phyloP scores from a whole-genome alignment of 202 grass and related monocot species.

The Panicum hallii region DNA sequence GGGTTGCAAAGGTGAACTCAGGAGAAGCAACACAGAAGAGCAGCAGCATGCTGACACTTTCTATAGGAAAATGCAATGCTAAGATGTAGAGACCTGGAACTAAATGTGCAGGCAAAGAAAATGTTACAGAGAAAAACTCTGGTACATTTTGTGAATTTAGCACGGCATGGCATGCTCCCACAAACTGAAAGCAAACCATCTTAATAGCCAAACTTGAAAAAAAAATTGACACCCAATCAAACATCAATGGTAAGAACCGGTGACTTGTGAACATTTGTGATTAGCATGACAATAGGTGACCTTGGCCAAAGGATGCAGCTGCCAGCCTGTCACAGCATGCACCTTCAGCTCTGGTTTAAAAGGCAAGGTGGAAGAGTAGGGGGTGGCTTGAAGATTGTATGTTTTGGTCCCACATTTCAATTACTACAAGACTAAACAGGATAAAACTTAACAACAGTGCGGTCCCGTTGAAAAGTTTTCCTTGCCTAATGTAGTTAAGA shows the following conservation, averaged over 20 bases:
- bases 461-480: neutral
- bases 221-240: neutral
- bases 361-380: neutral
- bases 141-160: conserved; percentile 44
- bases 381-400: neutral
- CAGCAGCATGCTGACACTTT: neutral
- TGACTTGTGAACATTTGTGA: neutral
- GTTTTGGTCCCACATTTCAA: neutral
- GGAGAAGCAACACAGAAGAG: conserved; percentile 29
- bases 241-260: neutral
- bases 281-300: neutral
- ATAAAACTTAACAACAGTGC: neutral
- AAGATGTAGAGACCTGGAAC: conserved; percentile 30
- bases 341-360: neutral
- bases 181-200: conserved; percentile 60
- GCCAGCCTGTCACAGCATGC: neutral
- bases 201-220: conserved; percentile 66
- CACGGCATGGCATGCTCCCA: conserved; percentile 71
- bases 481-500: neutral
- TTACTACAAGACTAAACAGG: neutral
- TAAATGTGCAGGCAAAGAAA: conserved; percentile 35
- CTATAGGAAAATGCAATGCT: conserved; percentile 40
- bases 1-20: neutral
- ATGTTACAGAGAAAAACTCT: conserved; percentile 61
- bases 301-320: neutral